Percentiles rank a stretch among this genome's conserved stretches.
Evolutionary conservation across 164 flowering plant genomes (phyloP).

Genomic region (Stephania yunnanensis): DNA sequence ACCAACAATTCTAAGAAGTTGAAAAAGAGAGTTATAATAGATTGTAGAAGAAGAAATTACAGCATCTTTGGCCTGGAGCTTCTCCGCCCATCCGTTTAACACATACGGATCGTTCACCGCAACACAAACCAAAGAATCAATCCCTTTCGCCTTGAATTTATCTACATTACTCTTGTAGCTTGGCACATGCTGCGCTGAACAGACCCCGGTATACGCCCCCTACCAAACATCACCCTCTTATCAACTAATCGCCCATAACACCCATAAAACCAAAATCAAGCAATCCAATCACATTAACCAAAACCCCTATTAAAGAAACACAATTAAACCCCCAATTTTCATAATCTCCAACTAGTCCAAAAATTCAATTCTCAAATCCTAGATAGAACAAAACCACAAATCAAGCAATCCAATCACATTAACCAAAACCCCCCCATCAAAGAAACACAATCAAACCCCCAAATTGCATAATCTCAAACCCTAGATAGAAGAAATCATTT

Average conservation of each 20-base stretch:
- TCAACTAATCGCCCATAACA: neutral
- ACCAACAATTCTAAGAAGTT: neutral
- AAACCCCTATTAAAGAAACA: no score
- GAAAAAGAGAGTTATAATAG: neutral
- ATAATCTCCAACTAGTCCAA: no score
- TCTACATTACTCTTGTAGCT: constrained; percentile 82
- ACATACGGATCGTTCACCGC: constrained; percentile 91
- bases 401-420: neutral
- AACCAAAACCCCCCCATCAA: no score
- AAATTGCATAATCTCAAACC: no score
- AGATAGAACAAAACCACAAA: neutral
- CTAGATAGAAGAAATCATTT: no score
- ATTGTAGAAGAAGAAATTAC: constrained; percentile 37
- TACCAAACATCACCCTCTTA: constrained; percentile 17
- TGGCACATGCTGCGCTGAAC: constrained; percentile 85
- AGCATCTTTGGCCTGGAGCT: constrained; percentile 69
- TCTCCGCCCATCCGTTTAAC: constrained; percentile 93
- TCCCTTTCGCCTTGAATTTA: constrained; percentile 84
- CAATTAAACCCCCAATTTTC: no score
- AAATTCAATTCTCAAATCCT: no score
- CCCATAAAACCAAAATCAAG: neutral
- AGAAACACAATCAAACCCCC: no score
- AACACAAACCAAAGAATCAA: constrained; percentile 88
- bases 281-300: no score
- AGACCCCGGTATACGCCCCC: constrained; percentile 98